A percentile compares a stretch with the other conserved stretches of the same genome.
These are phyloP conservation scores for Phragmites australis DNA, from an alignment of 176 grass and related monocot species.

Conservation along the genomic window DNA sequence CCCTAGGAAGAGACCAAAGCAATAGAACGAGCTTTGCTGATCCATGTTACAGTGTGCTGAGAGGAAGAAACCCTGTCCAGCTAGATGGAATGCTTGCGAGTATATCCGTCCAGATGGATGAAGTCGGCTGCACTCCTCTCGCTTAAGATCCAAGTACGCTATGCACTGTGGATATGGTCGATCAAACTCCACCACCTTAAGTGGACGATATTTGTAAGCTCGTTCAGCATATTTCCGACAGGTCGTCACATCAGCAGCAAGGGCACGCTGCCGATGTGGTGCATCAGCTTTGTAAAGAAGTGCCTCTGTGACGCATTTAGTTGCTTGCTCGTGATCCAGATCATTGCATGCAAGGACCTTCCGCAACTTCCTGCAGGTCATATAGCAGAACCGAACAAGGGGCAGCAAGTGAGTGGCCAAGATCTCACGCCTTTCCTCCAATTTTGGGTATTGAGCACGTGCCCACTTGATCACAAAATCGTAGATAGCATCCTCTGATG, in stretches of 20 bases:
- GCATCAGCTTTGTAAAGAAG: slow-evolving; percentile 87
- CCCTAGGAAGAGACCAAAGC: slow-evolving; percentile 93
- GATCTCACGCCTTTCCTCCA: slow-evolving; percentile 87
- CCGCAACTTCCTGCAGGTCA: slow-evolving; percentile 86
- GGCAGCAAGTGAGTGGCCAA: slow-evolving; percentile 65
- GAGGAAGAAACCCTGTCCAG: slow-evolving; percentile 95
- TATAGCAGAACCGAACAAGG: slow-evolving; percentile 74
- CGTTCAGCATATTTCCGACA: slow-evolving; percentile 62
- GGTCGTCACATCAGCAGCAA: slow-evolving; percentile 65
- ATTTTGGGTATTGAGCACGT: slow-evolving; percentile 65
- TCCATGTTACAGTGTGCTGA: slow-evolving; percentile 93
- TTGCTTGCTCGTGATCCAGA: slow-evolving; percentile 70
- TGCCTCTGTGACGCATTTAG: slow-evolving; percentile 76
- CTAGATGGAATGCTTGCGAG: slow-evolving; percentile 89
- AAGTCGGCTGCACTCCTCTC: slow-evolving; percentile 74
- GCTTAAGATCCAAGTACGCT: slow-evolving; percentile 86
- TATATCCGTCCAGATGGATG: slow-evolving; percentile 90
- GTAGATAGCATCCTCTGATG: slow-evolving; percentile 92
- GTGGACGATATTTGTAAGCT: slow-evolving; percentile 90
- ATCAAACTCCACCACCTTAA: slow-evolving; percentile 97
- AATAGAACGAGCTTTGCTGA: slow-evolving; percentile 77
- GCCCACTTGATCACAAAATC: slow-evolving; percentile 94
- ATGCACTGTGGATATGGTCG: slow-evolving; percentile 79
- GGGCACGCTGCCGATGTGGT: slow-evolving; percentile 69
- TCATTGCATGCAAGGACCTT: slow-evolving; percentile 84